Base-by-base conservation (phyloP, 208 protist genomes). In the Acanthamoeba royreba region DNA sequence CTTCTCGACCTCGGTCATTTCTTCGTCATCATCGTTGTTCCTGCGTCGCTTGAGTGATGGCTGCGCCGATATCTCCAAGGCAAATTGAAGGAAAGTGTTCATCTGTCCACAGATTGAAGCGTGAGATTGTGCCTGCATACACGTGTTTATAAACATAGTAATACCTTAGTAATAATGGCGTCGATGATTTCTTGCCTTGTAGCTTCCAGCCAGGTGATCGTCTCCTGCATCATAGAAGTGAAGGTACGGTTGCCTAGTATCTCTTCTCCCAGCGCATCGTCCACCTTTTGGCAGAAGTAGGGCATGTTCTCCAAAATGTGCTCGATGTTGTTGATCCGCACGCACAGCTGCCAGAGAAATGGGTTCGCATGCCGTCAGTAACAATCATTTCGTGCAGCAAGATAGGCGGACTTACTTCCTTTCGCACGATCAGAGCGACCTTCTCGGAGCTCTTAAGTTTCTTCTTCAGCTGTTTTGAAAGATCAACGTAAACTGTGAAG, bases 1-100 rank as follows among this genome's bases (percentile, higher is more conserved):
- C 83, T 90, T 90, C 42, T 90, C 83, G 38, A 90, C 22, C n/a
- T 90, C 83, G 55, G 49, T 90, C 83, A 90, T 90, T 28, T 86
- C 77, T 17, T 86, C 77, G 5, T 86, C 77, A 13, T 86, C 77
- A 33, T 86, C 77, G 43, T 49, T 42, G 35, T 58, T 69, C 83
- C 66, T 66, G 83, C 25, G 8, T 7, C n/a, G 31, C 83, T 69
- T 90, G 52, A 58, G 83, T 49, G 83, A 66, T 15, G 83, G 83
- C 52, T 90, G 83, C 7, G 52, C 83, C 33, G 83, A 58, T 22
- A 90, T 43, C 52, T 66, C 52, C 52, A 90, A 40, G 47, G 83
- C 83, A 69, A 90, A 90, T 15, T 90, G 83, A 17, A 90, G 31
- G 55, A 69, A 90, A 15, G 45, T 72, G 83, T 90, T 90, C 83